Conservation (phyloP, 2,329 filamentous ascomycete species). For the Samsoniella hepiali region DNA sequence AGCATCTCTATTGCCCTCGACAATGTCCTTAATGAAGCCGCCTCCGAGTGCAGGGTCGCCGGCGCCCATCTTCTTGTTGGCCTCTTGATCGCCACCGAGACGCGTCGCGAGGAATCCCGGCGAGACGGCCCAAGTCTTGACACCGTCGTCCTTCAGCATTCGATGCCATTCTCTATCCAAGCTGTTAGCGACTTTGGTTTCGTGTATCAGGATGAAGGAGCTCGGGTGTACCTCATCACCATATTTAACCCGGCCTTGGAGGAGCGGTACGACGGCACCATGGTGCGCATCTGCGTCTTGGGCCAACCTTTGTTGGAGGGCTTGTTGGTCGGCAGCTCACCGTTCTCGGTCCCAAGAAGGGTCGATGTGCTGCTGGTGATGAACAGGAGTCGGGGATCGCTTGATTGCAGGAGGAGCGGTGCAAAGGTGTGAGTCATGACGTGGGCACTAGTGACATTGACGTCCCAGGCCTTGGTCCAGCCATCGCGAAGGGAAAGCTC, state of each 20-base stretch:
- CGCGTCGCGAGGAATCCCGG: constrained; percentile 43
- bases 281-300: constrained; percentile 27
- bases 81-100: constrained; percentile 28
- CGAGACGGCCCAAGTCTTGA: constrained; percentile 39
- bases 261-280: constrained; percentile 34
- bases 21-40: constrained; percentile 36
- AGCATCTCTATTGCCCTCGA: constrained; percentile 39
- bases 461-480: constrained; percentile 42
- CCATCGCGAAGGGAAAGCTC: constrained; percentile 34
- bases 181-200: not conserved
- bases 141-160: constrained; percentile 38
- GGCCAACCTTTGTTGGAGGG: constrained; percentile 37
- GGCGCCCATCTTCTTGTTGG: constrained; percentile 28
- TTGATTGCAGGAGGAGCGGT: constrained; percentile 42
- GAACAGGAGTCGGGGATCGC: constrained; percentile 45
- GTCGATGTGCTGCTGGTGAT: constrained; percentile 42
- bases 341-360: constrained; percentile 25
- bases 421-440: constrained; percentile 39
- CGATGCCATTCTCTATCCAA: constrained; percentile 35
- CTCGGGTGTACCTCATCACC: constrained; percentile 36
- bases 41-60: constrained; percentile 36
- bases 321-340: constrained; percentile 19
- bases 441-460: constrained; percentile 46
- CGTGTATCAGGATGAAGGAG: not conserved
- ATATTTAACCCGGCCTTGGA: constrained; percentile 47